Evolutionary conservation across 345 rosid genomes (phyloP), one percentile per base, ranked within the genome.

Genomic region (Chamaenerion angustifolium): DNA sequence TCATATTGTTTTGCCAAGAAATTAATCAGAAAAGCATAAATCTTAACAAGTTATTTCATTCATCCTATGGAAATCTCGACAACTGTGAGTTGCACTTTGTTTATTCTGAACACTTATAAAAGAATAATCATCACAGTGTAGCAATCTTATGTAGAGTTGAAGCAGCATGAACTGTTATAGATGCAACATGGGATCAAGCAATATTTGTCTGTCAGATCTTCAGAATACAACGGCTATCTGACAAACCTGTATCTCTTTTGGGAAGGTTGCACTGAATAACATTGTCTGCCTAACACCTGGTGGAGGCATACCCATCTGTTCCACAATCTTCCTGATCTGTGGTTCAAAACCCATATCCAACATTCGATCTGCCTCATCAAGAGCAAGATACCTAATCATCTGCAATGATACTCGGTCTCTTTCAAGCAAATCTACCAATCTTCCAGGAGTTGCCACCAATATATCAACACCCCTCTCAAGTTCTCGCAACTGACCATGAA

Each of bases 321-420:
- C 87, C 19, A 88, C 97, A 56, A 88, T 88, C 64, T 88, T 88
- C 59, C 97, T 73, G 37, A 88, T 88, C 63, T 90, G 98, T 4
- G 98, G 98, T 75, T 90, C 98, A 75, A 90, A 90, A 59, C 98
- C 98, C 98, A 90, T 90, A 68, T 90, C 98, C 51, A 90, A 64
- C 98, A 90, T 90, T 55, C 98, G 76, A 71, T 90, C 98, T 14
- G 98, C 98, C 71, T 90, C 98, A 60, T 90, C 95, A 40, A 90
- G 82, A 61, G 97, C 95, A 67, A 89, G 71, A 57, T 72, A 89
- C 59, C 74, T 83, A 62, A 89, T 71, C 85, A 86, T 71, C 70
- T 81, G 95, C 64, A 90, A 61, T 4, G 98, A 90, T 47, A 90
- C 95, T 71, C 94, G 77, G 59, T 88, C 94, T 60, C 95, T 79